phyloP scores from a whole-genome alignment of 306 rosid species.

The Fragaria ananassa region DNA sequence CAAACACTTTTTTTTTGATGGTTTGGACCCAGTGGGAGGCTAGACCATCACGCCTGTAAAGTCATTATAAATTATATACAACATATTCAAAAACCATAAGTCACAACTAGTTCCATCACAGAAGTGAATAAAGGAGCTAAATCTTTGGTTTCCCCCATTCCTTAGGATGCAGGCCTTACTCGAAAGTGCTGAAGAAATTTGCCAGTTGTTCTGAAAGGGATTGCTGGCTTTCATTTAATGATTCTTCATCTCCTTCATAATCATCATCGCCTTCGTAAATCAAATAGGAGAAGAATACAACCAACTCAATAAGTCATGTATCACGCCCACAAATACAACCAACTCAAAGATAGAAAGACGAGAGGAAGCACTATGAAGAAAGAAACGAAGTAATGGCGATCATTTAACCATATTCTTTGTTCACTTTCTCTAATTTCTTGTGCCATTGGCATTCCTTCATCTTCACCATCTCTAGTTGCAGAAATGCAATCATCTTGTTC shows the following conservation, averaged over 20 bases:
- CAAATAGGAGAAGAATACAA: conserved; percentile 14
- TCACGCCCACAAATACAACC: neutral
- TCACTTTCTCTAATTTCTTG: conserved; percentile 5
- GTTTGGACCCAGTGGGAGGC: neutral
- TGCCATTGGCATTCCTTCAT: neutral
- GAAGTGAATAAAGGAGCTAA: neutral
- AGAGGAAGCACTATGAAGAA: neutral
- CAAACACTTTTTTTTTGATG: neutral
- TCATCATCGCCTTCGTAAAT: conserved; percentile 62
- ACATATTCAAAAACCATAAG: neutral
- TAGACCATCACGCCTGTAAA: neutral
- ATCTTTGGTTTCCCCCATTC: neutral
- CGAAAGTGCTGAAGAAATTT: conserved; percentile 27
- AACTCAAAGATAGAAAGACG: neutral
- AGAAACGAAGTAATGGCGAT: neutral
- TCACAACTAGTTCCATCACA: neutral
- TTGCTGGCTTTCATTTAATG: conserved; percentile 29
- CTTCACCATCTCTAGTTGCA: conserved; percentile 1
- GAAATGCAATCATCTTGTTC: neutral
- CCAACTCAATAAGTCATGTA: no score
- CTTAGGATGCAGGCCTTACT: neutral
- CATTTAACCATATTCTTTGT: neutral
- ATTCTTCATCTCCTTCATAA: conserved; percentile 53
- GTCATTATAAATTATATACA: neutral
- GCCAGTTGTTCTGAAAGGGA: conserved; percentile 55